Percentiles rank a stretch among this genome's conserved stretches.
Conservation (phyloP, 2,329 filamentous ascomycete genomes). For the Cryphonectria japonica region DNA sequence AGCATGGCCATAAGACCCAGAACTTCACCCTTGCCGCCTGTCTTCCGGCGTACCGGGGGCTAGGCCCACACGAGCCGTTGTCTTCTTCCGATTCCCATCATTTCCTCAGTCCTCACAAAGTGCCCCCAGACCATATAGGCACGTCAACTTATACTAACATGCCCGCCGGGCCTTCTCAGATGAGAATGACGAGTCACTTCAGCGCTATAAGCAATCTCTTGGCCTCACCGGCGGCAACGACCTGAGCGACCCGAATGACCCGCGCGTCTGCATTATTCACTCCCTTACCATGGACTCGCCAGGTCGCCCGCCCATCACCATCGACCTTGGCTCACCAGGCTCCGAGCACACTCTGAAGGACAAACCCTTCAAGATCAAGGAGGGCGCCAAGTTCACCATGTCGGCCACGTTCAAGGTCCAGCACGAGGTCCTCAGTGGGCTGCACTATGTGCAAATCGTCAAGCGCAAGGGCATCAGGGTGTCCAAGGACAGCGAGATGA, state of each 20-base stretch:
- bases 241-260: constrained; percentile 77
- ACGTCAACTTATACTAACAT: not conserved
- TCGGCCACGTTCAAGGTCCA: constrained; percentile 93
- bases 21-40: not conserved
- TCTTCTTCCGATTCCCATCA: not conserved
- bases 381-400: constrained; percentile 92
- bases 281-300: constrained; percentile 85
- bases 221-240: constrained; percentile 77
- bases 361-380: constrained; percentile 97
- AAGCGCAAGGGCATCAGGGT: constrained; percentile 86
- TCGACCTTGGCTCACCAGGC: constrained; percentile 78
- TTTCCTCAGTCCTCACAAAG: not conserved
- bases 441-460: constrained; percentile 95
- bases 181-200: constrained; percentile 85
- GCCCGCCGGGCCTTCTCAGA: constrained; percentile 46
- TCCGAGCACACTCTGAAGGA: constrained; percentile 80
- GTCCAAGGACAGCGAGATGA: constrained; percentile 97
- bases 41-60: not conserved
- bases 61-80: not conserved
- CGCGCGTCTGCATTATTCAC: constrained; percentile 90
- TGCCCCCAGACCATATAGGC: no score
- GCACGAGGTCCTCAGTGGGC: constrained; percentile 90
- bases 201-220: constrained; percentile 96
- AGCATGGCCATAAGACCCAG: not conserved
- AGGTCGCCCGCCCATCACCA: constrained; percentile 82